phyloP scores from a whole-genome alignment of 2,329 filamentous ascomycete genomes.

The Bipolaris bicolor region DNA sequence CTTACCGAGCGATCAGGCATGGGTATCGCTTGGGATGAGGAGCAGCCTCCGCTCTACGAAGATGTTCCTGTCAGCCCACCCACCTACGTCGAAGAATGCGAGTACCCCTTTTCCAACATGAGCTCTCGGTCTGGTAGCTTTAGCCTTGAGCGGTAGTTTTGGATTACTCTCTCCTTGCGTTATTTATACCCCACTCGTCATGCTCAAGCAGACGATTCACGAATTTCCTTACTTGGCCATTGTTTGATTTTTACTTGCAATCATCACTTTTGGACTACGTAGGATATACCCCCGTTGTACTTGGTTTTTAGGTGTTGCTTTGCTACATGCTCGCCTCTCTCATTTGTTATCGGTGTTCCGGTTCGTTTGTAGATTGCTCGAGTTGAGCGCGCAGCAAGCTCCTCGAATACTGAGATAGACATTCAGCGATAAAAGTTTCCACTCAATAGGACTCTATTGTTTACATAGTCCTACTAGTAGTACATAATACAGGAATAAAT shows the following conservation, averaged over 20 bases:
- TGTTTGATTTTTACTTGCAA: constrained; percentile 23
- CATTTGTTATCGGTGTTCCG: constrained; percentile 16
- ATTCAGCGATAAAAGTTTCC: constrained; percentile 10
- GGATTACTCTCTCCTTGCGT: constrained; percentile 2
- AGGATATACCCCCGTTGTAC: constrained; percentile 35
- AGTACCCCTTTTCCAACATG: constrained; percentile 26
- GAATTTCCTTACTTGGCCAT: constrained; percentile 29
- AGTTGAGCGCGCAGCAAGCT: constrained; percentile 21
- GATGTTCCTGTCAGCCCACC: constrained; percentile 90
- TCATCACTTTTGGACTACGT: constrained; percentile 27
- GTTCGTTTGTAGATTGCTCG: constrained; percentile 12
- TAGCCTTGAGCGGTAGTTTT: constrained; percentile 22
- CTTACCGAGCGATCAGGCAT: constrained; percentile 85
- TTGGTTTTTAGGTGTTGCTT: constrained; percentile 8
- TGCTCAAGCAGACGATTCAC: constrained; percentile 19
- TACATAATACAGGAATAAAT: constrained; percentile 4
- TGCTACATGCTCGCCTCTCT: constrained; percentile 12
- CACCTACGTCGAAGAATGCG: constrained; percentile 49
- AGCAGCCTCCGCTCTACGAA: constrained; percentile 91
- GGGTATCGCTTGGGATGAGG: constrained; percentile 96
- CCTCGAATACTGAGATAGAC: constrained; percentile 19
- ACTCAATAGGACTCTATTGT: neutral
- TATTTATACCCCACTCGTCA: constrained; percentile 7
- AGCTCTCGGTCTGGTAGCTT: constrained; percentile 36
- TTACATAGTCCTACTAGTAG: neutral